Evolutionary conservation across 2,329 filamentous ascomycete genomes (phyloP), one percentile per base, ranked within the genome.

Genomic region (Fusarium goolgardi): DNA sequence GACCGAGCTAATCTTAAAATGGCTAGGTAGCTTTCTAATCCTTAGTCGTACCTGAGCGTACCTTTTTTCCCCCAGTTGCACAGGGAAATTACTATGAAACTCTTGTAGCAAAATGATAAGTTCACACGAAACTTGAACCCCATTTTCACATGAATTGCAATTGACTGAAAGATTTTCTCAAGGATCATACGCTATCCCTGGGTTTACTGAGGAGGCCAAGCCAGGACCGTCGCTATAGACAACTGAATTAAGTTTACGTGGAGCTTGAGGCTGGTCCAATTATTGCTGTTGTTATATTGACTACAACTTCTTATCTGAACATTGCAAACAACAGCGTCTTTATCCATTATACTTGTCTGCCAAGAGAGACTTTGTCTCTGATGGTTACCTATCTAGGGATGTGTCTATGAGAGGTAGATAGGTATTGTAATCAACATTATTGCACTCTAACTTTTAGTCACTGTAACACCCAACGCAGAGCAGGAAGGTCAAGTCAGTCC

Each of bases 1-100:
- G 9, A 35, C 32, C 8, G 11, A 20, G 39, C 66, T 69, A 69
- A 63, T n/a, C 66, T 57, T 16, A 29, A 67, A 59, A 21, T 25
- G 31, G 56, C n/a, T 43, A 18, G 5, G 16, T 45, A 31, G 21
- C 54, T 29, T 35, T 64, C 23, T 41, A 23, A 18, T 27, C 16
- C 21, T 25, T 15, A 23, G n/a, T 45, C 41, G 61, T 64, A 64
- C 40, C 31, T 34, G 13, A 37, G 11, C n/a, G 61, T 64, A 64
- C 44, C 35, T 50, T 32, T 37, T 39, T 52, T 31, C 46, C 51
- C 25, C 13, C 29, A 4, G 18, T 20, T 35, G 46, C 21, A 10
- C 18, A 25, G 37, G 29, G 46, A 63, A 57, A 51, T 63, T 50
- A 23, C 52, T 44, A 35, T 25, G 9, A 46, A 53, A 46, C 35